Conservation (phyloP, 768 basidiomycete genomes). For the Boletus vermiculosoides region DNA sequence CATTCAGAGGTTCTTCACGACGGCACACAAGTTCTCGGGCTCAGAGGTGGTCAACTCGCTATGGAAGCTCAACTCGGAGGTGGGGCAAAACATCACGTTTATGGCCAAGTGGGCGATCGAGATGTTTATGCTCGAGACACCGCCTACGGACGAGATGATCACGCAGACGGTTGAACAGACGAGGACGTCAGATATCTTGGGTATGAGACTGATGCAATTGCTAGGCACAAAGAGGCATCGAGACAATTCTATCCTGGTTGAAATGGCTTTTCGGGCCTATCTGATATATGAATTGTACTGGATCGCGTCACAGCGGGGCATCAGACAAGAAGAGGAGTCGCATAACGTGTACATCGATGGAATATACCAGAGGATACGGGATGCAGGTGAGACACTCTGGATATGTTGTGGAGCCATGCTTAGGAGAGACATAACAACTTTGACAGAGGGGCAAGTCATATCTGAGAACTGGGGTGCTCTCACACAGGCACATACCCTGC, state of each 20-base stretch:
- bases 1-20: conserved; percentile 42
- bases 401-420: not conserved
- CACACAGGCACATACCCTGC: conserved; percentile 13
- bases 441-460: conserved; percentile 42
- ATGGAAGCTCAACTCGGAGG: conserved; percentile 43
- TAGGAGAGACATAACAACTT: not conserved
- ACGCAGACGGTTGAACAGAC: conserved; percentile 8
- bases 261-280: conserved; percentile 33
- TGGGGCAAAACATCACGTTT: conserved; percentile 43
- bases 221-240: conserved; percentile 12
- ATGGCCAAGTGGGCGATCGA: conserved; percentile 47
- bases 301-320: conserved; percentile 23
- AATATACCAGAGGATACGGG: conserved; percentile 35
- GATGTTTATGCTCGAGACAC: conserved; percentile 28
- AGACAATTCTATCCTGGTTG: conserved; percentile 28
- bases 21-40: conserved; percentile 40
- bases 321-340: conserved; percentile 13
- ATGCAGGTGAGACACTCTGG: conserved; percentile 30
- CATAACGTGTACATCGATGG: conserved; percentile 17
- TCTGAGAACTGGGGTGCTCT: conserved; percentile 26
- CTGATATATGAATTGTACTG: conserved; percentile 21
- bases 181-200: conserved; percentile 11
- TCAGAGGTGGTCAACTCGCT: conserved; percentile 45
- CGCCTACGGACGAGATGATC: not conserved
- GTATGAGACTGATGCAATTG: conserved; percentile 18